Conservation (phyloP, 306 rosid species). For the Adenanthera pavonina region DNA sequence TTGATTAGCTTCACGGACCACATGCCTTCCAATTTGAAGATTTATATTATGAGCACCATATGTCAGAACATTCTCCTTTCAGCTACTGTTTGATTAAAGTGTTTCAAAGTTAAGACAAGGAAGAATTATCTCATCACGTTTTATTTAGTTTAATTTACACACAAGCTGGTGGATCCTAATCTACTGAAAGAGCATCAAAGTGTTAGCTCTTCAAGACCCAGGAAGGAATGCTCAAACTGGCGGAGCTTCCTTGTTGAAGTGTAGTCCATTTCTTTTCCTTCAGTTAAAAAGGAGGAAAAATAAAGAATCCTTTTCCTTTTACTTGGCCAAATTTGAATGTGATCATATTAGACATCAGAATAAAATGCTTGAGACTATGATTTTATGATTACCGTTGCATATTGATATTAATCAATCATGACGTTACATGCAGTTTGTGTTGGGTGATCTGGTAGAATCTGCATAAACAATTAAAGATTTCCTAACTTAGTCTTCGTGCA, state of each 20-base stretch:
- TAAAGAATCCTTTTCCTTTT: not conserved
- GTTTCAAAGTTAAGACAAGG: constrained; percentile 15
- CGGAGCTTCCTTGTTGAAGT: constrained; percentile 8
- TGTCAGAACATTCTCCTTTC: constrained; percentile 40
- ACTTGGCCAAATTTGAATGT: constrained; percentile 2
- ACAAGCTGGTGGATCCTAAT: not conserved
- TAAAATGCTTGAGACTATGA: not conserved
- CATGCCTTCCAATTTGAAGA: constrained; percentile 21
- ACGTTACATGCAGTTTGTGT: constrained; percentile 11
- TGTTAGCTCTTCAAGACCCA: not conserved
- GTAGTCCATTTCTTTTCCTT: constrained; percentile 13
- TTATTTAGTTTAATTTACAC: constrained; percentile 2
- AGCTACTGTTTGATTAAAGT: not conserved
- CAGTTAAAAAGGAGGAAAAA: constrained; percentile 16
- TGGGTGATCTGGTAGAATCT: not conserved
- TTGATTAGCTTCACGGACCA: constrained; percentile 33
- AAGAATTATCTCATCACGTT: constrained; percentile 6
- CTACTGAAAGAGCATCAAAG: not conserved
- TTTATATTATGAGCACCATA: constrained; percentile 23
- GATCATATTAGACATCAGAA: constrained; percentile 17
- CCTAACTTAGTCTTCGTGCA: not conserved
- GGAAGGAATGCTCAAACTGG: constrained; percentile 15
- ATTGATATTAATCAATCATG: constrained; percentile 22
- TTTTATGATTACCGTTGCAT: constrained; percentile 25
- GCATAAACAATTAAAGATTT: not conserved